These are phyloP conservation scores for Aleurites moluccanus DNA, from an alignment of 441 rosid genomes.

Conservation along the genomic window DNA sequence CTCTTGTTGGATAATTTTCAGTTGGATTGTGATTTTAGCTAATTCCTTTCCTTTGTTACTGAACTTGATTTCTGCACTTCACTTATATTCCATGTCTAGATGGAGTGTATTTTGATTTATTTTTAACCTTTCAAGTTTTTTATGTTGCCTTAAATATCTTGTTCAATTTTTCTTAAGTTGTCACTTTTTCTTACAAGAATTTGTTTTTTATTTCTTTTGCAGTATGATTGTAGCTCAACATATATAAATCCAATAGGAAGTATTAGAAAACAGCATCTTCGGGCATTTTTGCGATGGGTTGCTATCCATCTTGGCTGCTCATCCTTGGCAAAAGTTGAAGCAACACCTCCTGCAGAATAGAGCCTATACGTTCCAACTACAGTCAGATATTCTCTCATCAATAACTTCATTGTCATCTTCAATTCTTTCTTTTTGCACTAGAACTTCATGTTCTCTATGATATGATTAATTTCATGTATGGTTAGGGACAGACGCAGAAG, in stretches of 20 bases:
- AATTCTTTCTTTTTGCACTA: too few relatives aligned
- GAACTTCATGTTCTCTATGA: too few relatives aligned
- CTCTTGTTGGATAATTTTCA: background rate
- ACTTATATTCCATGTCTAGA: background rate
- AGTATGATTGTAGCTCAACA: conserved; percentile 97
- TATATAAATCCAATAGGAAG: conserved; percentile 98
- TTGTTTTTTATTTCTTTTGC: conserved; percentile 30
- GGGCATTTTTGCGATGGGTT: conserved; percentile 84
- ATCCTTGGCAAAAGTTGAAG: conserved; percentile 88
- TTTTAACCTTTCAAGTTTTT: background rate
- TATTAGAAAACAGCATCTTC: conserved; percentile 86
- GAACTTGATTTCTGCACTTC: background rate
- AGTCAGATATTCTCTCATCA: conserved; percentile 54
- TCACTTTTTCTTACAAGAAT: conserved; percentile 5
- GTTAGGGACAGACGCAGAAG: too few relatives aligned
- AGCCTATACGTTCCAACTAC: conserved; percentile 92
- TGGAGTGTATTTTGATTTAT: background rate
- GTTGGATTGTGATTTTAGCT: background rate
- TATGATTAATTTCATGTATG: too few relatives aligned
- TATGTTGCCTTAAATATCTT: background rate
- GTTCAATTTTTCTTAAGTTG: background rate
- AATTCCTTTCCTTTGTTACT: background rate
- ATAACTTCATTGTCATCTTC: background rate
- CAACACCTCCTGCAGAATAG: conserved; percentile 98
- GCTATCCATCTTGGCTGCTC: conserved; percentile 78